These are phyloP conservation scores for Fusarium incarnatum DNA, from an alignment of 2,329 filamentous ascomycete genomes.

Conservation along the genomic window DNA sequence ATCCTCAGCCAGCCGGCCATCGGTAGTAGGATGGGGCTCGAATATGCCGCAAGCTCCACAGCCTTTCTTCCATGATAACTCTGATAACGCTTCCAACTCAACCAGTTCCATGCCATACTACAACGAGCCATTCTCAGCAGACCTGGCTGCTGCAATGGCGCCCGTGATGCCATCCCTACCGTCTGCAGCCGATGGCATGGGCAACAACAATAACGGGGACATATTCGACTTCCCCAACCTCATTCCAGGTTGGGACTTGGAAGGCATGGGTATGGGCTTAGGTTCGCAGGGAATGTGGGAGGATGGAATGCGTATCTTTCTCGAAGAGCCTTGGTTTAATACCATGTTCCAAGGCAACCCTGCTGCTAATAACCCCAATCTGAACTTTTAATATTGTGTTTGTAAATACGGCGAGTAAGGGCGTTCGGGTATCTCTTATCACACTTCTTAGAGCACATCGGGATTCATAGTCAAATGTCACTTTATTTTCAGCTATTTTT, in stretches of 20 bases:
- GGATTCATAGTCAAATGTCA: neutral
- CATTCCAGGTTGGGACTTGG: slow-evolving; percentile 48
- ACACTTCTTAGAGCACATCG: neutral
- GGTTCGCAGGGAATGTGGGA: slow-evolving; percentile 48
- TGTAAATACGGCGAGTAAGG: neutral
- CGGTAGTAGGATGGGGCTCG: slow-evolving; percentile 38
- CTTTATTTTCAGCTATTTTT: neutral
- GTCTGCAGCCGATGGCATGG: slow-evolving; percentile 20
- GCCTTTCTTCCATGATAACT: slow-evolving; percentile 54
- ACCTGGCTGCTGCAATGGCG: slow-evolving; percentile 45
- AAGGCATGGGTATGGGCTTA: slow-evolving; percentile 45
- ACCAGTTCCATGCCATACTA: slow-evolving; percentile 23
- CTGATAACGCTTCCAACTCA: slow-evolving; percentile 24
- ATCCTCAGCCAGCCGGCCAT: slow-evolving; percentile 24
- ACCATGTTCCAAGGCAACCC: slow-evolving; percentile 53
- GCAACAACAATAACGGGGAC: slow-evolving; percentile 28
- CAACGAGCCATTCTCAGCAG: slow-evolving; percentile 31
- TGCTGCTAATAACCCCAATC: slow-evolving; percentile 48
- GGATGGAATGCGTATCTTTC: slow-evolving; percentile 52
- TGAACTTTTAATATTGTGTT: slow-evolving; percentile 48
- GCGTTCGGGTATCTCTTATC: neutral
- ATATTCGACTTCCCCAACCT: slow-evolving; percentile 39
- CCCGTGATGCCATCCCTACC: slow-evolving; percentile 38
- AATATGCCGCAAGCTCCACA: slow-evolving; percentile 46
- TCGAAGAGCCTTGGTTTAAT: slow-evolving; percentile 57